Evolutionary conservation across 2,329 filamentous ascomycete species (phyloP).

Genomic region (Alternaria burnsii): DNA sequence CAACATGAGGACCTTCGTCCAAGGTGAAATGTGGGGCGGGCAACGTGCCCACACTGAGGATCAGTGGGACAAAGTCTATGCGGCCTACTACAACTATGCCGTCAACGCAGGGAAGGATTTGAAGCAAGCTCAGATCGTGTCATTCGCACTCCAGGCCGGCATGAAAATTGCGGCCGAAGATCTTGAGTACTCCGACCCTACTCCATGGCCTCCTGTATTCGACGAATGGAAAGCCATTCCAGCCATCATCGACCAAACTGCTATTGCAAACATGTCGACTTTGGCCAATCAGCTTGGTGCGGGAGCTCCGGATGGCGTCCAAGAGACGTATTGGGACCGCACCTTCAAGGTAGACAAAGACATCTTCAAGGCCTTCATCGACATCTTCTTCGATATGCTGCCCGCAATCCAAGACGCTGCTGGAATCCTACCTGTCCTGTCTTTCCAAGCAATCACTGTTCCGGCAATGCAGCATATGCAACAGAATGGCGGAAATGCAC

Average conservation of each 20-base stretch:
- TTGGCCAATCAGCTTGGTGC: conserved; percentile 31
- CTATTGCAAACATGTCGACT: conserved; percentile 31
- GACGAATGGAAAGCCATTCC: conserved; percentile 39
- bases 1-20: conserved; percentile 31
- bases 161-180: conserved; percentile 29
- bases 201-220: conserved; percentile 33
- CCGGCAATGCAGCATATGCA: conserved; percentile 35
- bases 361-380: conserved; percentile 27
- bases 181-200: conserved; percentile 39
- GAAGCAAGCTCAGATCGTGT: conserved; percentile 31
- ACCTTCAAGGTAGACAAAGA: conserved; percentile 35
- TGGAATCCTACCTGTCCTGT: conserved; percentile 33
- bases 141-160: conserved; percentile 29
- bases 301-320: conserved; percentile 20
- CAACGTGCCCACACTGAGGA: conserved; percentile 19
- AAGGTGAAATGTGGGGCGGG: conserved; percentile 43
- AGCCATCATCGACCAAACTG: conserved; percentile 33
- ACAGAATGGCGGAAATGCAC: conserved; percentile 41
- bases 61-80: conserved; percentile 32
- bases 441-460: conserved; percentile 41
- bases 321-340: conserved; percentile 41
- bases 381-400: conserved; percentile 36
- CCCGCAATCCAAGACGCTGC: conserved; percentile 30
- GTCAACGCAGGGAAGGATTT: conserved; percentile 24
- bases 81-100: conserved; percentile 25